Percentiles rank a stretch among this genome's conserved stretches.
phyloP scores from a whole-genome alignment of 495 filamentous ascomycete species.

The Aspergillus nanangensis region DNA sequence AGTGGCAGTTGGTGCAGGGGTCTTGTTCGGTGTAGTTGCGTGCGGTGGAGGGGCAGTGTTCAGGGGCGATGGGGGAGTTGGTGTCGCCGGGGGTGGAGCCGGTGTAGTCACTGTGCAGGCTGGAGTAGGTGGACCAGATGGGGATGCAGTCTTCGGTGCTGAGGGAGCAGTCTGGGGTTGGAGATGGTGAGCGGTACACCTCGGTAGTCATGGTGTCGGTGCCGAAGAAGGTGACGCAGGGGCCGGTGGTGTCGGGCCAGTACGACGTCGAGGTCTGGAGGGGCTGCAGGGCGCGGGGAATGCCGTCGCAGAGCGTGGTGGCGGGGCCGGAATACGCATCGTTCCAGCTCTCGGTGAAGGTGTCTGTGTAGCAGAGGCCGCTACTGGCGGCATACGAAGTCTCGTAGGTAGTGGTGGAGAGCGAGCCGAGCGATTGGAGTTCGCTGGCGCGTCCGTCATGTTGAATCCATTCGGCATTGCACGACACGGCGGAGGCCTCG shows the following conservation, averaged over 20 bases:
- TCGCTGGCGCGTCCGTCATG: slow-evolving; percentile 10
- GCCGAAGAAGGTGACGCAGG: slow-evolving; percentile 8
- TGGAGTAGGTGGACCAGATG: slow-evolving; percentile 21
- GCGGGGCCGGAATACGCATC: slow-evolving; percentile 13
- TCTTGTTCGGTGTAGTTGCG: slow-evolving; percentile 13
- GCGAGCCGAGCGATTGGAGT: background rate
- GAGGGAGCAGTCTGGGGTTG: slow-evolving; percentile 10
- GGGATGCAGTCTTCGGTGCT: slow-evolving; percentile 15
- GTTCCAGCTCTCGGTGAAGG: background rate
- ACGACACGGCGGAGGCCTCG: slow-evolving; percentile 16
- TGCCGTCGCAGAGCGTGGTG: background rate
- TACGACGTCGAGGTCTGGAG: background rate
- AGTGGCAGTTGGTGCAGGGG: slow-evolving; percentile 19
- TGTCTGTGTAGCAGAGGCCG: background rate
- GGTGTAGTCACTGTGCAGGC: slow-evolving; percentile 2
- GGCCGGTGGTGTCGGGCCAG: slow-evolving; percentile 20
- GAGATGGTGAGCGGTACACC: slow-evolving; percentile 13
- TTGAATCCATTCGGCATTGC: slow-evolving; percentile 21
- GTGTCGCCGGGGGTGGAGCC: slow-evolving; percentile 15
- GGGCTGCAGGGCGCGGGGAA: background rate
- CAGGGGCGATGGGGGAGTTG: slow-evolving; percentile 15
- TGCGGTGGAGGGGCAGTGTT: slow-evolving; percentile 9
- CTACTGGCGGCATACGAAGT: background rate
- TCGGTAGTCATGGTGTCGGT: slow-evolving; percentile 2
- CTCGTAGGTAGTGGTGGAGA: background rate